Evolutionary conservation across 2,329 filamentous ascomycete genomes (phyloP), one percentile per base, ranked within the genome.

Genomic region (Keithomyces neogunnii): DNA sequence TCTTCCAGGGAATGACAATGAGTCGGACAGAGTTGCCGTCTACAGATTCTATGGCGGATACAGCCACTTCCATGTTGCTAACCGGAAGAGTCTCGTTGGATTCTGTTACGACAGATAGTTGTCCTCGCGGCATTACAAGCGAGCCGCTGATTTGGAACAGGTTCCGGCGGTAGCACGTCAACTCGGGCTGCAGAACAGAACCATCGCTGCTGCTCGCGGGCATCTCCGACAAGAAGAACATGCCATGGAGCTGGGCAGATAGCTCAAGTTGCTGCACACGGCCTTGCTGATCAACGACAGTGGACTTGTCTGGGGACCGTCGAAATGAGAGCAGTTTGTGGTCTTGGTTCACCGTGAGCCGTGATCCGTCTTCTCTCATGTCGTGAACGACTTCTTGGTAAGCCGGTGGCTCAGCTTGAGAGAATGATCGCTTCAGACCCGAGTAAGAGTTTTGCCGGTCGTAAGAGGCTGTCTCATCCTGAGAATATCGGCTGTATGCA

Each of bases 1-100:
- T 96, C 74, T 97, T 97, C 92, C 92, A 97, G 1, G 92, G 92
- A 53, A 97, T 95, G 6, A 93, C 93, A 56, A 97, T 96, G 55
- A 97, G 84, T 60, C 95, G 92, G 43, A 96, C 89, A 0, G 88
- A 74, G 60, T 96, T 92, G 35, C 89, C 89, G 66, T 97, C 92
- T 13, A 96, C 90, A 2, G 92, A 96, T 66, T 97, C 92, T 47
- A 90, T 95, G 7, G 92, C 92, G 4, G 89, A 95, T 45, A 97
- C 88, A 50, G 86, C 84, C 49, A 96, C 82, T 66, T 97, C 91
- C 67, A 92, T 88, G 56, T 77, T 86, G 56, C 82, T 80, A 47
- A 96, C 89, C 2, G 88, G 85, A 40, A 95, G 84, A 44, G 87
- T 85, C 65, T 95, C 88, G 44, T 89, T 89, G 50, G 87, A 82